Evolutionary conservation across 345 rosid species (phyloP), one percentile per base, ranked within the genome.

Genomic region (Murraya koenigii): DNA sequence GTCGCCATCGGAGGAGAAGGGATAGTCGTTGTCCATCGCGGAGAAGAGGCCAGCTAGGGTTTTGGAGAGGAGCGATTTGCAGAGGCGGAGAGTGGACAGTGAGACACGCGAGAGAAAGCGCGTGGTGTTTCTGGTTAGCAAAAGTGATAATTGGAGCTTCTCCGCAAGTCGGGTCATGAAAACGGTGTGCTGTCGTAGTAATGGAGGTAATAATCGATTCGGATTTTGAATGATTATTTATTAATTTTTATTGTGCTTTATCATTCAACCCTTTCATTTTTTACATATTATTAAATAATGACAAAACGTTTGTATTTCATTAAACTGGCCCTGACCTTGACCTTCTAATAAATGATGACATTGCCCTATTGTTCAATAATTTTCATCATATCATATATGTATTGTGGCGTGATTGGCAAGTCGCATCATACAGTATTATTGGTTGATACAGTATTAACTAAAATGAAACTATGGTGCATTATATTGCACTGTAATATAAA

Each of bases 91-190:
- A 22, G 78, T 60, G 68, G 72, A 77, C 77, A 60, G n/a, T 39
- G 76, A 61, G 68, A 82, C 63, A 65, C 75, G 75, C 67, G 84
- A 71, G 78, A 85, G 81, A 65, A 77, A 83, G 79, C 83, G 79
- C 74, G 81, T 77, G 41, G 81, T 58, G 26, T 77, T 69, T 74
- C 76, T 25, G 66, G 75, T 65, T 67, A 66, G 58, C 2, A 59
- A 9, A 47, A 62, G 47, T 52, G 80, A 38, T 2, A 66, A 49
- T 8, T 74, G 75, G 78, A 82, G 80, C 76, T 61, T 76, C 61
- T 72, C 80, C 4, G 75, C 13, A 13, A 74, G 14, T 19, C 60
- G 75, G 78, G 47, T 77, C 78, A 81, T 77, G 69, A 61, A 74
- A 61, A 44, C 23, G 56, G 36, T 25, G 60, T 26, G 36, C 3